phyloP scores from a whole-genome alignment of 2,329 filamentous ascomycete genomes.

The Teratosphaeria gauchensis region DNA sequence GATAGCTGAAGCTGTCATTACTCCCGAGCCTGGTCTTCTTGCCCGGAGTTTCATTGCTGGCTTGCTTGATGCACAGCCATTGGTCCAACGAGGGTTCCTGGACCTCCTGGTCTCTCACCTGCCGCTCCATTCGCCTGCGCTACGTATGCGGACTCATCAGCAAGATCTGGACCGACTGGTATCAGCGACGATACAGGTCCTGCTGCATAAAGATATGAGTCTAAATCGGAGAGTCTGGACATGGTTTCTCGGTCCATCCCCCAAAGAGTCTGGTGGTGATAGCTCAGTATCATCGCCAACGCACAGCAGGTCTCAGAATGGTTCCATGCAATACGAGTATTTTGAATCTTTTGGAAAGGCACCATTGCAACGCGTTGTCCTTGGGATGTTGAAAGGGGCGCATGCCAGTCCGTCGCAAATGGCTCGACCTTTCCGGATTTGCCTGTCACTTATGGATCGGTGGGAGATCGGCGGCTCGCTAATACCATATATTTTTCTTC shows the following conservation, averaged over 20 bases:
- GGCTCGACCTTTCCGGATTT: constrained; percentile 80
- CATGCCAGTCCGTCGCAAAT: constrained; percentile 52
- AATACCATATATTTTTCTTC: constrained; percentile 79
- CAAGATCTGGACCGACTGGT: constrained; percentile 75
- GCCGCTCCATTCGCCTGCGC: constrained; percentile 69
- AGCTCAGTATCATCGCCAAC: constrained; percentile 21
- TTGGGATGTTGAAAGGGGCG: constrained; percentile 61
- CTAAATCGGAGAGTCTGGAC: constrained; percentile 90
- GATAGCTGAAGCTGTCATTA: constrained; percentile 59
- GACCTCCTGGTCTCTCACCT: constrained; percentile 86
- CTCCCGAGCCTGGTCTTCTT: constrained; percentile 82
- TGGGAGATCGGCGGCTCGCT: constrained; percentile 94
- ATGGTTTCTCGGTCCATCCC: constrained; percentile 81
- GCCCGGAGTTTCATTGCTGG: constrained; percentile 88
- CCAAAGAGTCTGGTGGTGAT: constrained; percentile 19
- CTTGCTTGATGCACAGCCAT: constrained; percentile 72
- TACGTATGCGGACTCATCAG: constrained; percentile 63
- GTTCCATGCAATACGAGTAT: constrained; percentile 49
- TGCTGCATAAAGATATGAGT: constrained; percentile 89
- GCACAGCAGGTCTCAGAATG: background rate
- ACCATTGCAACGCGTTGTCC: constrained; percentile 62
- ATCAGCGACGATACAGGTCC: constrained; percentile 74
- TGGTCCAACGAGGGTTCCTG: constrained; percentile 89
- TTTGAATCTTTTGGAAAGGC: constrained; percentile 73
- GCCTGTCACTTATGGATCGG: constrained; percentile 91